Evolutionary conservation across 2,329 filamentous ascomycete genomes (phyloP), one percentile per base, ranked within the genome.

Genomic region (Paracamarosporium sp.): DNA sequence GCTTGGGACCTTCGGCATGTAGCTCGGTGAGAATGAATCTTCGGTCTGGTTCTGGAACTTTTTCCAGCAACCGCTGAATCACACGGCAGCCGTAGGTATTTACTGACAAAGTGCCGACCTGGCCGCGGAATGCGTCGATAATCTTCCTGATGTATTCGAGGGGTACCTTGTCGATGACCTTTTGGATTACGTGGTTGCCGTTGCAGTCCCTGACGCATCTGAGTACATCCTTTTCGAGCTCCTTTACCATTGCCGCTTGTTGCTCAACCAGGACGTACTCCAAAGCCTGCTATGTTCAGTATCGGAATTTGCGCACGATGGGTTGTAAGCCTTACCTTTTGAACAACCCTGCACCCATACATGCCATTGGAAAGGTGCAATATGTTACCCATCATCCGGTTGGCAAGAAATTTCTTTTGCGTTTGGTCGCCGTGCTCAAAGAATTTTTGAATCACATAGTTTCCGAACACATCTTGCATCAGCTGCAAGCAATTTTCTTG

Each of bases 401-500:
- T 87, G 0, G 92, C 93, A 40, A 99, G 79, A 2, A 90, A 84
- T 76, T 90, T 93, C 81, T 99, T 99, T 79, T 99, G 95, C 0
- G 89, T 85, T 76, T 97, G 93, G 66, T 92, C 96, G 36, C 95
- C 94, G 74, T 98, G 92, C 74, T 98, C 94, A 61, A 98, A 97
- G 73, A 98, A 89, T 75, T 97, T 98, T 72, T 99, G 95, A 36
- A 98, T 93, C 33, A 99, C 95, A 72, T 98, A 99, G 76, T 99
- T 99, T 53, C 95, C 95, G 72, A 97, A 99, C 0, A 98, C 90
- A 74, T 98, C 95, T 44, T 90, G 94, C 92, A 97, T 97, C 46
- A 99, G 81, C 70, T 94, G 92, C 28, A 96, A 78, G 1, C 90
- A 88, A 65, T 99, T 95, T 0, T 88, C 86, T 66, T 91, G 86